Base-by-base conservation (phyloP, 306 rosid genomes). In the Fragaria nilgerrensis region DNA sequence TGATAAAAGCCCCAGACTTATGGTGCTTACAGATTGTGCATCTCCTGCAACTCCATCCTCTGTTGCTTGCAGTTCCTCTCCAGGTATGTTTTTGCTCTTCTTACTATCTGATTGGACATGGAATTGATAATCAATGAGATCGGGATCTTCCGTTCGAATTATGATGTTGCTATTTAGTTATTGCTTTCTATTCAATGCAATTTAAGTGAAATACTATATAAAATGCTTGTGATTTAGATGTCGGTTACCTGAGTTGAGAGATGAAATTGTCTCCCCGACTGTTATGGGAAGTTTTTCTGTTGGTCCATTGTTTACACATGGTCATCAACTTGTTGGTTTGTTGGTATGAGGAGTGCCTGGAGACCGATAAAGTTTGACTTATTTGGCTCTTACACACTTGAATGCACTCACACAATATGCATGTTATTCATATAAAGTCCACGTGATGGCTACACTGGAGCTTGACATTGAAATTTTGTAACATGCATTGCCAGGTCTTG, bases 41-140 rank as follows among this genome's bases (percentile, higher is more conserved):
- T 96, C 98, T 47, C 99, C 99, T 69, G 92, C 97, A 36, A 96
- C 98, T 58, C 99, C 99, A 77, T 96, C 98, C 68, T 89, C 99
- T 80, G 91, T 93, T 85, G 94, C 93, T 56, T 96, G 97, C 84
- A 96, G 99, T 84, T 93, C 99, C 78, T 93, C 97, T 15, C 92
- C 98, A 80, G 99, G 99, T 96, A 80, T 61, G 69, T 73, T 64
- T 50, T 64, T 58, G 12, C 36, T 25, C 64, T 55, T 9, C 23
- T 63, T 61, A 20, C 23, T 50, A 16, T 23, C 44, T 29, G 53
- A 63, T 9, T n/a, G 9, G 8, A 14, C 64, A 22, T 58, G 27
- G 10, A 25, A 37, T 34, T 59, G 55, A 29, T 25, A 58, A 25
- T 58, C 19, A 8, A 59, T 5, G 44, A n/a, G 37, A 22, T 39